Evolutionary conservation across 2,329 filamentous ascomycete species (phyloP), one percentile per base, ranked within the genome.

Genomic region (Colletotrichum simmondsii): DNA sequence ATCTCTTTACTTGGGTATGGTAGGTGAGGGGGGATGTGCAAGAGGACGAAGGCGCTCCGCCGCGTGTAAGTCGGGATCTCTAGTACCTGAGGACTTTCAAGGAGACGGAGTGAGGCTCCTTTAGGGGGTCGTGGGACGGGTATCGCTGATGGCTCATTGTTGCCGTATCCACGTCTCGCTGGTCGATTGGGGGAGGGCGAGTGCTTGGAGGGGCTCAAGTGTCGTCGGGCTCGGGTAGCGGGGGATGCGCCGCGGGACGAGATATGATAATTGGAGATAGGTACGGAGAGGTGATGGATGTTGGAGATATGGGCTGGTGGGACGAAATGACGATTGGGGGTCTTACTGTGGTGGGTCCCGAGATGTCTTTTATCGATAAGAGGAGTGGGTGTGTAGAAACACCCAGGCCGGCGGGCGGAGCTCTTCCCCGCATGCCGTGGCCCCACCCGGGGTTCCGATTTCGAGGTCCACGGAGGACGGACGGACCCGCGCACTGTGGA

Each of bases 91-190:
- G 85, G 62, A 94, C 94, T 85, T 95, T 96, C 65, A 95, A 85
- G 64, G 93, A 95, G 58, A 95, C 90, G 24, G 92, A 91, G 82
- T 95, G 93, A 49, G 93, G 93, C 83, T 95, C 94, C 81, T 94
- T 94, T 73, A 88, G 82, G 3, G 86, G 84, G 72, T 91, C 89
- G 70, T 88, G 85, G 16, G 88, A 89, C 8, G 88, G 84, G 76
- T 88, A 90, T 76, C 87, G 82, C 80, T 90, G 88, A 77, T 91
- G 89, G 80, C 87, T 90, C 89, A 91, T 91, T 54, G 75, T 75
- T 75, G 26, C 12, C 6, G 19, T 62, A 7, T 32, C 1, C 60
- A 16, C n/a, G 60, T 53, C 28, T 63, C n/a, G 3, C n/a, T n/a
- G 28, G 32, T 8, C 57, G 57, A 59, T 14, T n/a, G 19, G 4